These are phyloP conservation scores for Firmiana major DNA, from an alignment of 345 rosid species.

Conservation along the genomic window DNA sequence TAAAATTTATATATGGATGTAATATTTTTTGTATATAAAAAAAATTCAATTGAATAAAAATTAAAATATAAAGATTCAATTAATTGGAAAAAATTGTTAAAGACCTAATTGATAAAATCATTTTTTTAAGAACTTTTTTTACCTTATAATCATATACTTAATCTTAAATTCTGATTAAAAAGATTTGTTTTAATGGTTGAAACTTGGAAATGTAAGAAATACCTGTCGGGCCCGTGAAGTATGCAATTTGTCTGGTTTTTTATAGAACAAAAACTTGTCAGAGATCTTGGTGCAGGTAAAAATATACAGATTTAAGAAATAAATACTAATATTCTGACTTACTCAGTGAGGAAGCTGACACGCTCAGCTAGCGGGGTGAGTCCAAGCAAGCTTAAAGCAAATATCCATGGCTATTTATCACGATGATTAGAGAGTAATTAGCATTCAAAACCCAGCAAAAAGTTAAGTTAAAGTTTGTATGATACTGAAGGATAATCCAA, in stretches of 20 bases:
- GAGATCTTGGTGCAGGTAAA: background rate
- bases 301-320: background rate
- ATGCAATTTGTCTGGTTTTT: constrained; percentile 75
- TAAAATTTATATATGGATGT: too few species aligned
- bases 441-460: background rate
- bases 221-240: constrained; percentile 96
- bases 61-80: too few species aligned
- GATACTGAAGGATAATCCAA: background rate
- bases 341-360: constrained; percentile 92
- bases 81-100: too few species aligned
- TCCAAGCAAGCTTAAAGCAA: constrained; percentile 76
- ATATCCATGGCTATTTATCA: constrained; percentile 60
- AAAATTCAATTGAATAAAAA: too few species aligned
- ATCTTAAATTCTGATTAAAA: background rate
- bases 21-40: too few species aligned
- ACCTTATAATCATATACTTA: too few species aligned
- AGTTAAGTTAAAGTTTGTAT: too few species aligned
- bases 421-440: background rate
- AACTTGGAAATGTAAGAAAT: background rate
- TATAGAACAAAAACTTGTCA: background rate
- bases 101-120: too few species aligned
- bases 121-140: too few species aligned
- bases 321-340: constrained; percentile 18
- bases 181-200: background rate
- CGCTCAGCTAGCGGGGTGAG: constrained; percentile 81